A percentile compares a stretch with the other conserved stretches of the same genome.
phyloP scores from a whole-genome alignment of 305 asterid species.

The Rubia balearica region DNA sequence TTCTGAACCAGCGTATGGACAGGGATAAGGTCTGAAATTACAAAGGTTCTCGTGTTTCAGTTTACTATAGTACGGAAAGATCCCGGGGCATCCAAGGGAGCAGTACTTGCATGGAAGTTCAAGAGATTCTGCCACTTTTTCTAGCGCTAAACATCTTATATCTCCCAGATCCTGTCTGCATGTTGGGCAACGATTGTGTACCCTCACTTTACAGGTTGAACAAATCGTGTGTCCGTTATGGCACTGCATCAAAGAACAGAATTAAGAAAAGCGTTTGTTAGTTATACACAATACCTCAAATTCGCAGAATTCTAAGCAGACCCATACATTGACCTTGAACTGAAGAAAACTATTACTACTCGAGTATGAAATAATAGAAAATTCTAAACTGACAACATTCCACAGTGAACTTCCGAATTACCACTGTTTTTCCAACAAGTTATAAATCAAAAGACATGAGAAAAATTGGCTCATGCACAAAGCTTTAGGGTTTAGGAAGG shows the following conservation, averaged over 20 bases:
- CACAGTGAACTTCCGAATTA: background rate
- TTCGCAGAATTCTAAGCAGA: background rate
- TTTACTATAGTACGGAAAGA: constrained; percentile 78
- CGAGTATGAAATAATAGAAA: background rate
- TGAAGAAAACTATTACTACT: background rate
- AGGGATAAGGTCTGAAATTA: constrained; percentile 74
- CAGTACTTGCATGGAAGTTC: constrained; percentile 79
- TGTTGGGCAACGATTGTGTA: constrained; percentile 79
- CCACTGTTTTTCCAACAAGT: background rate
- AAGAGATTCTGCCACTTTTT: constrained; percentile 89
- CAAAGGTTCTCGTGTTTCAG: constrained; percentile 76
- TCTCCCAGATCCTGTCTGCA: constrained; percentile 90
- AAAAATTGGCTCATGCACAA: background rate
- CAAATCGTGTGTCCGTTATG: constrained; percentile 83
- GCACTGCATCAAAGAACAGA: constrained; percentile 42
- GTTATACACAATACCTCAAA: background rate
- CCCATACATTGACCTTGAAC: background rate
- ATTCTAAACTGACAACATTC: background rate
- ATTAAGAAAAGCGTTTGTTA: background rate
- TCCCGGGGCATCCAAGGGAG: constrained; percentile 78
- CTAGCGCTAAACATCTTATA: constrained; percentile 83
- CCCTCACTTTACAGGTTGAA: constrained; percentile 79
- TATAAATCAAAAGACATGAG: no score
- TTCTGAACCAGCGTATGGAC: constrained; percentile 93
- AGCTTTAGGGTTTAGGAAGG: background rate